Evolutionary conservation across 495 filamentous ascomycete species (phyloP).

Genomic region (Xylaria sp.): DNA sequence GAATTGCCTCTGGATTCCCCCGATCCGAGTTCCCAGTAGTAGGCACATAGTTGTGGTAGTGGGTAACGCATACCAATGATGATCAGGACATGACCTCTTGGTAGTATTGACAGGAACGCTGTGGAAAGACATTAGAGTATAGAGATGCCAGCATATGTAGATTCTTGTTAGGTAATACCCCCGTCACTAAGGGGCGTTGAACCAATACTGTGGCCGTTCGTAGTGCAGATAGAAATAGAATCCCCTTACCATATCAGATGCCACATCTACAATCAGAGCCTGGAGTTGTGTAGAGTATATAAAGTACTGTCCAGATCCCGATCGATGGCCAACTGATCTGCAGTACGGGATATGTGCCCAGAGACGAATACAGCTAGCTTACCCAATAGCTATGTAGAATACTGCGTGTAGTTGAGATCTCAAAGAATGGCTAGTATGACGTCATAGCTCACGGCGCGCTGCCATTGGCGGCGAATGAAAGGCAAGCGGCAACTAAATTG

Average conservation of each 20-base stretch:
- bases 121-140: slow-evolving; percentile 6
- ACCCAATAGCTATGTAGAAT: neutral
- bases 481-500: neutral
- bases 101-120: neutral
- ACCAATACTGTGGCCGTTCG: neutral
- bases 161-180: neutral
- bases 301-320: neutral
- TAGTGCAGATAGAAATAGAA: neutral
- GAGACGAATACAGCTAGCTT: neutral
- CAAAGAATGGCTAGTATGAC: neutral
- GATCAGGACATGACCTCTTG: neutral
- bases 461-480: neutral
- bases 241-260: neutral
- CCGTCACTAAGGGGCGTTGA: neutral
- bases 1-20: neutral
- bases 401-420: neutral
- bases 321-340: neutral
- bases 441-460: neutral
- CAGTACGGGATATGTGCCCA: neutral
- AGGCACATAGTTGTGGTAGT: neutral
- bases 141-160: neutral
- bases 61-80: neutral
- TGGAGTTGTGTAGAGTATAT: neutral
- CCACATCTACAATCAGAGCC: neutral
- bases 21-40: neutral